phyloP scores from a whole-genome alignment of 345 rosid genomes.

The Gossypium mustelinum region DNA sequence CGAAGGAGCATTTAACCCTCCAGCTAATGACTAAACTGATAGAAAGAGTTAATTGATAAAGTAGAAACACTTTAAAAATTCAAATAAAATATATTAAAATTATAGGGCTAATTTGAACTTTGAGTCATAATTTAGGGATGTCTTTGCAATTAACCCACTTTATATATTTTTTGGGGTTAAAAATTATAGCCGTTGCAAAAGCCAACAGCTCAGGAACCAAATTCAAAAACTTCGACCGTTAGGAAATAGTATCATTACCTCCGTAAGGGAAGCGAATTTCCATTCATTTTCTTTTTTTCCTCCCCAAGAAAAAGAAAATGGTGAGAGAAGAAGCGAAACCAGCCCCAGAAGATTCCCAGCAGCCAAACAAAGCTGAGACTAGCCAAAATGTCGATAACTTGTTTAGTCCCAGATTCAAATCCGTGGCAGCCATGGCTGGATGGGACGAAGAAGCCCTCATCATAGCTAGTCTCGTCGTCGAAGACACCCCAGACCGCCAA shows the following conservation, averaged over 20 bases:
- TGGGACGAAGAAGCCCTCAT: conserved; percentile 94
- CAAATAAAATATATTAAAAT: not conserved
- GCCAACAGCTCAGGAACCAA: not conserved
- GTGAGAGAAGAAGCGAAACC: conserved; percentile 27
- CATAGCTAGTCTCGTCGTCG: conserved; percentile 67
- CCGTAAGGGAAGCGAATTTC: not conserved
- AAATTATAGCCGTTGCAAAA: conserved; percentile 5
- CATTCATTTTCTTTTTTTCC: not conserved
- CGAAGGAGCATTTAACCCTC: no score
- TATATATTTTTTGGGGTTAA: not conserved
- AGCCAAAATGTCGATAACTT: conserved; percentile 32
- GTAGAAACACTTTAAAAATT: no score
- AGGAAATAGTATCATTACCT: not conserved
- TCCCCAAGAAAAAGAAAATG: conserved; percentile 30
- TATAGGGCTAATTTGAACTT: not conserved
- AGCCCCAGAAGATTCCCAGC: conserved; percentile 27
- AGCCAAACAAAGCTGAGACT: conserved; percentile 22
- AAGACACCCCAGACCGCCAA: conserved; percentile 78
- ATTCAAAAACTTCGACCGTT: conserved; percentile 19
- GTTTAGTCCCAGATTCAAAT: conserved; percentile 84
- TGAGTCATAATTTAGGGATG: not conserved
- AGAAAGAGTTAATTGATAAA: no score
- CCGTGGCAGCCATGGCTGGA: conserved; percentile 89
- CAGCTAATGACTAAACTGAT: no score
- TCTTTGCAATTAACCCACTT: not conserved